Evolutionary conservation across 2,329 filamentous ascomycete genomes (phyloP).

Genomic region (Hymenoscyphus occultus): DNA sequence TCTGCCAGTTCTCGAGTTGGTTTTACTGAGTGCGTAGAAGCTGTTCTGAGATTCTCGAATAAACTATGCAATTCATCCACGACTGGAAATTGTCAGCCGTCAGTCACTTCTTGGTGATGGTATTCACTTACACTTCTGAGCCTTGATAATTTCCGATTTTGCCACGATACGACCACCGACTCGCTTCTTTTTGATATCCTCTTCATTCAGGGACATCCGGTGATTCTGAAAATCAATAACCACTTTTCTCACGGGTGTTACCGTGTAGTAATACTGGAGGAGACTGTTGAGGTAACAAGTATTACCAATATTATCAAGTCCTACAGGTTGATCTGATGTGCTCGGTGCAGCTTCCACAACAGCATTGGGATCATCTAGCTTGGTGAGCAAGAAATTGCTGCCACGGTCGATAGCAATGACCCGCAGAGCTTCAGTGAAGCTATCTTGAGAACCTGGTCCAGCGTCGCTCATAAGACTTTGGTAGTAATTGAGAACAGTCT

Average conservation of each 20-base stretch:
- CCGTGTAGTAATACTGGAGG: conserved; percentile 90
- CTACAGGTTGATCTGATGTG: conserved; percentile 67
- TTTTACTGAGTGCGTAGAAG: conserved; percentile 58
- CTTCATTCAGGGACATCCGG: conserved; percentile 64
- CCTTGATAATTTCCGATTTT: conserved; percentile 53
- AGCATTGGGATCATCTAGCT: conserved; percentile 36
- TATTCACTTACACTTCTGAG: conserved; percentile 67
- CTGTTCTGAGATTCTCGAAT: conserved; percentile 68
- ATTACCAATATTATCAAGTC: conserved; percentile 90
- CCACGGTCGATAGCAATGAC: conserved; percentile 35
- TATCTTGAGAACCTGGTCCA: conserved; percentile 33
- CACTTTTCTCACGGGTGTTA: conserved; percentile 76
- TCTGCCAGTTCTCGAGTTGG: conserved; percentile 77
- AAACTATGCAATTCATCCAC: conserved; percentile 68
- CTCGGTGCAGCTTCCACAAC: conserved; percentile 28
- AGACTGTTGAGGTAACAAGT: conserved; percentile 98
- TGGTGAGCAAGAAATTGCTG: conserved; percentile 35
- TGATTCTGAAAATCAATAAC: conserved; percentile 72
- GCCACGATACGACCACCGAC: conserved; percentile 72
- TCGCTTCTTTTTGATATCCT: conserved; percentile 61
- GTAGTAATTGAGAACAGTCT: conserved; percentile 35
- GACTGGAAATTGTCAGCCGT: conserved; percentile 49
- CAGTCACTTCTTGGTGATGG: conserved; percentile 17
- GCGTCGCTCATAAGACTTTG: conserved; percentile 31
- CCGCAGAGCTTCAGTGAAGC: conserved; percentile 33